A percentile compares a stretch with the other conserved stretches of the same genome.
Evolutionary conservation across 2,329 filamentous ascomycete species (phyloP).

Genomic region (Neoarthrinium moseri): DNA sequence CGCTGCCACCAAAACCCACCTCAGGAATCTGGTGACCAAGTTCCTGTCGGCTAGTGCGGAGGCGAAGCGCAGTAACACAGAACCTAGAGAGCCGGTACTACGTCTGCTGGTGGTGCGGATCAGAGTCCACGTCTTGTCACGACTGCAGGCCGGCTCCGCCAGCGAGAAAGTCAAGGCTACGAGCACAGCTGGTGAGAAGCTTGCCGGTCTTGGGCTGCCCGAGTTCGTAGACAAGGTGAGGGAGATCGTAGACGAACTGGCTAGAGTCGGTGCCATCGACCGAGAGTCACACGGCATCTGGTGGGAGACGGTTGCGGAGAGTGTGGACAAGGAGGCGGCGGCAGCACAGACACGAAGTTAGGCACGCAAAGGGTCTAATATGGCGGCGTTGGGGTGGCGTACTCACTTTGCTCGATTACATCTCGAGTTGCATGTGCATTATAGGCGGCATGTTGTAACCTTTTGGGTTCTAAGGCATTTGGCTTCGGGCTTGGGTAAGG

Average conservation of each 20-base stretch:
- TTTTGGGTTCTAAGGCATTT: neutral
- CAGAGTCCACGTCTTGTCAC: slow-evolving; percentile 62
- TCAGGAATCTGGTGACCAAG: slow-evolving; percentile 57
- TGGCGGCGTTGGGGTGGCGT: neutral
- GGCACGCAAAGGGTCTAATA: too few species aligned
- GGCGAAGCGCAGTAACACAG: slow-evolving; percentile 36
- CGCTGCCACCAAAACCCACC: slow-evolving; percentile 56
- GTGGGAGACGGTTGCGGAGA: slow-evolving; percentile 67
- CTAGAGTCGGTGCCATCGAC: slow-evolving; percentile 65
- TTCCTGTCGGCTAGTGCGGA: slow-evolving; percentile 51
- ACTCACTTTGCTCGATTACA: neutral
- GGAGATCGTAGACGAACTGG: slow-evolving; percentile 67
- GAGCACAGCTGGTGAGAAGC: slow-evolving; percentile 66
- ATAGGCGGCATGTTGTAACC: neutral
- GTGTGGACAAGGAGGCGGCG: slow-evolving; percentile 43
- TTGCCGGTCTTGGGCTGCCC: slow-evolving; percentile 67
- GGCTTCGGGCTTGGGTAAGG: neutral
- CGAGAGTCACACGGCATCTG: slow-evolving; percentile 65
- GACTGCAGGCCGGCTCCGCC: slow-evolving; percentile 64
- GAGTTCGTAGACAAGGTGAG: slow-evolving; percentile 72
- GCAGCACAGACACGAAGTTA: neutral
- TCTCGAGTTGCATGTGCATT: neutral
- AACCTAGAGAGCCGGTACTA: slow-evolving; percentile 56
- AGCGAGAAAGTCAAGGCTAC: slow-evolving; percentile 70
- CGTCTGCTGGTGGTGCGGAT: slow-evolving; percentile 68